Conservation (phyloP, 768 basidiomycete genomes). For the Leccinum uliginosum region DNA sequence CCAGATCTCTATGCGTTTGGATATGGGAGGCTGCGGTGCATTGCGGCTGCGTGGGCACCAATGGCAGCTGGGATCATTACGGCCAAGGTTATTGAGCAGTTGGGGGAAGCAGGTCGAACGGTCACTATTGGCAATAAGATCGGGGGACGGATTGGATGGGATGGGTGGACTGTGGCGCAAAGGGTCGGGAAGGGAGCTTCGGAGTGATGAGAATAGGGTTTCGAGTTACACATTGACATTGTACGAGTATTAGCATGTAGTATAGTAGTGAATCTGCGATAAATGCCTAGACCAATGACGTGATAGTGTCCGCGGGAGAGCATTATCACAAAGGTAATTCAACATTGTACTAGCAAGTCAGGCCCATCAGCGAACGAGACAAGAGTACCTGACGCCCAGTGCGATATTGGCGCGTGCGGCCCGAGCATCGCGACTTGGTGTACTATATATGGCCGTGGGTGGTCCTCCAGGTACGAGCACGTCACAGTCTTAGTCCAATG, state of each 20-base stretch:
- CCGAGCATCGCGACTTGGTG: too few species aligned
- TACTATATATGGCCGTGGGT: neutral
- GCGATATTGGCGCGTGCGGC: too few species aligned
- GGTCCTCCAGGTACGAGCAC: neutral
- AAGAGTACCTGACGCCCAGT: too few species aligned
- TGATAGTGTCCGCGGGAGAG: neutral
- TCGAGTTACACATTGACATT: neutral
- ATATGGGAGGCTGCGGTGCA: conserved; percentile 31
- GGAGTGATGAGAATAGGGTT: neutral
- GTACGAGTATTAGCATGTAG: neutral
- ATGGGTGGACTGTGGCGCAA: conserved; percentile 33
- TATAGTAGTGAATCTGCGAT: too few species aligned
- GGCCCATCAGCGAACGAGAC: too few species aligned
- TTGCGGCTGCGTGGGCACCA: conserved; percentile 54
- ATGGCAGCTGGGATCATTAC: conserved; percentile 48
- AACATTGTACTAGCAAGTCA: too few species aligned
- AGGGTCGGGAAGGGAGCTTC: neutral
- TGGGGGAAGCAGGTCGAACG: conserved; percentile 22
- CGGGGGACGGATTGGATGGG: conserved; percentile 49
- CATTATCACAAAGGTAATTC: too few species aligned
- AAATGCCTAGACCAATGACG: neutral
- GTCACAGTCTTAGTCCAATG: neutral
- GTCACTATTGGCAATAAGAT: conserved; percentile 13
- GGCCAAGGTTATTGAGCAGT: conserved; percentile 36
- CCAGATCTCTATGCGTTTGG: conserved; percentile 44